Evolutionary conservation across 2,329 filamentous ascomycete genomes (phyloP).

Genomic region (Fusarium anthophilum): DNA sequence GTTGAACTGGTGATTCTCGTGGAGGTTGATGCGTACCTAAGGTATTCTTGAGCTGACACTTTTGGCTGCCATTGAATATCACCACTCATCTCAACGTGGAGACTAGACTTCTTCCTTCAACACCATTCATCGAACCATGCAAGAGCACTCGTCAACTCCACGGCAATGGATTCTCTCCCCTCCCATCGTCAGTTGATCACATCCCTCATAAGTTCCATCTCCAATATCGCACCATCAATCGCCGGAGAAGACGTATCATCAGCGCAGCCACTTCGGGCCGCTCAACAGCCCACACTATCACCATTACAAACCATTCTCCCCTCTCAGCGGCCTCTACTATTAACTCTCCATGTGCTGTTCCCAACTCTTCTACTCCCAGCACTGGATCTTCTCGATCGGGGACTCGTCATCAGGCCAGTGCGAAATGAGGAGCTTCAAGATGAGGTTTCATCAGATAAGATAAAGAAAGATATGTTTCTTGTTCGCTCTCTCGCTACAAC

Average conservation of each 20-base stretch:
- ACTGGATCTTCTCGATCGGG: conserved; percentile 85
- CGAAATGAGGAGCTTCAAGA: not conserved
- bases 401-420: conserved; percentile 69
- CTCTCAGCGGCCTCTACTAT: conserved; percentile 65
- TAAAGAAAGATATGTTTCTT: conserved; percentile 60
- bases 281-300: conserved; percentile 28
- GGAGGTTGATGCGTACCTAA: not conserved
- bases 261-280: conserved; percentile 8
- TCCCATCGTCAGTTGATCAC: conserved; percentile 58
- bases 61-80: not conserved
- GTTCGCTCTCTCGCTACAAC: conserved; percentile 67
- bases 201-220: conserved; percentile 57
- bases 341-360: conserved; percentile 86
- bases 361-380: conserved; percentile 83
- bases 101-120: not conserved
- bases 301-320: conserved; percentile 29
- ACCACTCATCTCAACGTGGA: conserved; percentile 1
- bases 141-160: not conserved
- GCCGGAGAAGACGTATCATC: not conserved
- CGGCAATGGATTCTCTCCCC: conserved; percentile 40
- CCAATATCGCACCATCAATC: conserved; percentile 22
- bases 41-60: not conserved
- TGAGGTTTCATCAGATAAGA: not conserved
- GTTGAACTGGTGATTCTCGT: not conserved
- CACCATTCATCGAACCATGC: conserved; percentile 5